These are phyloP conservation scores for Streptanthus diversifolius DNA, from an alignment of 345 rosid species.

Conservation along the genomic window DNA sequence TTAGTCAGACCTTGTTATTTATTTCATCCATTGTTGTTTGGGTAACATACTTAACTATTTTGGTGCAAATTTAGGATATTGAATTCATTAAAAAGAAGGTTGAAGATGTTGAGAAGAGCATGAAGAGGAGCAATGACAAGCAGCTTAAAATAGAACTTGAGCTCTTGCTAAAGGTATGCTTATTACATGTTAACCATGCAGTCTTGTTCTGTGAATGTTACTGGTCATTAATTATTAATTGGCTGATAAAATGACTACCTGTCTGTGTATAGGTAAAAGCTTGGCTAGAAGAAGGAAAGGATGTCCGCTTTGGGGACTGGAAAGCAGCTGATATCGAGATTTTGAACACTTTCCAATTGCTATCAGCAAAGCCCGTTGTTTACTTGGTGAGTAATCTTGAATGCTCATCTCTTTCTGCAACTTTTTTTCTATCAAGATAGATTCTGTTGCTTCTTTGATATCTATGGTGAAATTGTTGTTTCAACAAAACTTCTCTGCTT, in stretches of 20 bases:
- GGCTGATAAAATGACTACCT: conserved; percentile 2
- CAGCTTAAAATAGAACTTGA: conserved; percentile 81
- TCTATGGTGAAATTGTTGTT: neutral
- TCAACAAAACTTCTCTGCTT: neutral
- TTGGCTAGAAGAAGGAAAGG: conserved; percentile 81
- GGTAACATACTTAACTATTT: neutral
- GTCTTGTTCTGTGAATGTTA: neutral
- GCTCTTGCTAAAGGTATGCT: conserved; percentile 37
- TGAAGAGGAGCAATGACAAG: conserved; percentile 99
- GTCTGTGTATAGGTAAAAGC: conserved; percentile 60
- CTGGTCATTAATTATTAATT: neutral
- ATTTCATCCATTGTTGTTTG: conserved; percentile 4
- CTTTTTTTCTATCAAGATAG: neutral
- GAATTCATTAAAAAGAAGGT: conserved; percentile 76
- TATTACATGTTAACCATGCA: neutral
- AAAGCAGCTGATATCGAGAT: conserved; percentile 95
- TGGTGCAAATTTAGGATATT: conserved; percentile 57
- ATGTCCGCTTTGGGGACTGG: conserved; percentile 95
- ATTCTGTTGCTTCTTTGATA: conserved; percentile 13
- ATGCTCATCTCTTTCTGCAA: neutral
- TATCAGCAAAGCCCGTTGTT: conserved; percentile 94
- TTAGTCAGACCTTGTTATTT: neutral
- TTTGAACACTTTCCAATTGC: conserved; percentile 88
- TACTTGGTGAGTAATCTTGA: conserved; percentile 60
- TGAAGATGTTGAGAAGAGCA: conserved; percentile 93